These are phyloP conservation scores for Tolypocladium tundrense DNA, from an alignment of 2,329 filamentous ascomycete species.

Conservation along the genomic window DNA sequence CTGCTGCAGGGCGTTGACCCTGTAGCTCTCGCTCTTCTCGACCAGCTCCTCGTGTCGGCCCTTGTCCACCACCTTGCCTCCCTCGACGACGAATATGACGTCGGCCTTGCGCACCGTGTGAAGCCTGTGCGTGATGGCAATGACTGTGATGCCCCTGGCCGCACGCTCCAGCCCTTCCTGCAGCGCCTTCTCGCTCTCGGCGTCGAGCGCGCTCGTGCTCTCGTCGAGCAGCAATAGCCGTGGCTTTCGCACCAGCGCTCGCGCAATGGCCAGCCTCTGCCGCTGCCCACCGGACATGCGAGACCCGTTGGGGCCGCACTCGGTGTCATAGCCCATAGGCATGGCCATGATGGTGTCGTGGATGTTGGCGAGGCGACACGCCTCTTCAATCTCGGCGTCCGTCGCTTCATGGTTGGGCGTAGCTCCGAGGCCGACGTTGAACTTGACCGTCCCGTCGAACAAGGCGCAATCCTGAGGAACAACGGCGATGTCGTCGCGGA, in stretches of 20 bases:
- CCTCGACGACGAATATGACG: slow-evolving; percentile 47
- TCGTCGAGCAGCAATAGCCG: slow-evolving; percentile 71
- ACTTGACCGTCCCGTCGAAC: slow-evolving; percentile 44
- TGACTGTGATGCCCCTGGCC: slow-evolving; percentile 41
- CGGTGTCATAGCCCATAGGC: slow-evolving; percentile 56
- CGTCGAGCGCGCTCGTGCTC: slow-evolving; percentile 69
- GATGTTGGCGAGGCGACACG: slow-evolving; percentile 59
- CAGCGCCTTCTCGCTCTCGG: slow-evolving; percentile 55
- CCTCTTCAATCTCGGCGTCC: slow-evolving; percentile 52
- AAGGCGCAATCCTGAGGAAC: slow-evolving; percentile 49
- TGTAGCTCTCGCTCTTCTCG: slow-evolving; percentile 40
- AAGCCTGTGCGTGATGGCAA: slow-evolving; percentile 48
- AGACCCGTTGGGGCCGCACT: slow-evolving; percentile 61
- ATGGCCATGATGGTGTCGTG: slow-evolving; percentile 55
- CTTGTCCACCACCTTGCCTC: slow-evolving; percentile 38
- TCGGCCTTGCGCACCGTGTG: slow-evolving; percentile 47
- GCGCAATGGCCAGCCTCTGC: slow-evolving; percentile 68
- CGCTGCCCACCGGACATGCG: slow-evolving; percentile 70
- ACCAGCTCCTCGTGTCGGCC: slow-evolving; percentile 45
- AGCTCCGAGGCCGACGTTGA: slow-evolving; percentile 46
- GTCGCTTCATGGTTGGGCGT: slow-evolving; percentile 43
- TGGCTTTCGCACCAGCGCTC: slow-evolving; percentile 62
- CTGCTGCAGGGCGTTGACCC: slow-evolving; percentile 41
- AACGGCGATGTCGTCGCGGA: slow-evolving; percentile 42
- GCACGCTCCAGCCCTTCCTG: slow-evolving; percentile 55